Base-by-base conservation (phyloP, 257 asterid genomes). In the Pogostemon cablin region DNA sequence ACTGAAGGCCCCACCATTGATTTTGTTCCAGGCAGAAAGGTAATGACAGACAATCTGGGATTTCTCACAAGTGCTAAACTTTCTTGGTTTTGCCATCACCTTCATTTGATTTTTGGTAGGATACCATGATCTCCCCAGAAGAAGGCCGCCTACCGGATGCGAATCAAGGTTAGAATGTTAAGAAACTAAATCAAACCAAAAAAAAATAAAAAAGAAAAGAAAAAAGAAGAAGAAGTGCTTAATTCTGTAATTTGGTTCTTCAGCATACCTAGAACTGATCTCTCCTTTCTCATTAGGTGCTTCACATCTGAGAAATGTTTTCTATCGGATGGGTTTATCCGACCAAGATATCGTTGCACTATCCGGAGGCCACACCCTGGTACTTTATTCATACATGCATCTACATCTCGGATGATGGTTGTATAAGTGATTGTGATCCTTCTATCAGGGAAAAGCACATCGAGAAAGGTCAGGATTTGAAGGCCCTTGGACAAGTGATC, bases 141-240 rank as follows among this genome's bases (percentile, higher is more conserved):
- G 96, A 87, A 81, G 98, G 98, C 10, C 95, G 96, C 75, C 95
- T 92, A 77, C 98, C 98, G 7, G 79, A 85, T 77, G 95, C 96
- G 17, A 85, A 59, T 49, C 50, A 86, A 91, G 98, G 96, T 91
- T 62, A 69, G 83, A 66, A 71, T 54, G 25, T 54, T 54, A 34
- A 17, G 35, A 53, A 53, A 15, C 37, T 17, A 17, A 17, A 10
- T 20, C 34, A 25, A 0, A 3, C 8, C 7, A 12, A 11, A 49
- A 11, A 3, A 15, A 12, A n/a, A n/a, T n/a, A n/a, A n/a, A n/a
- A n/a, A n/a, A n/a, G n/a, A n/a, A 15, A 15, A 15, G 0, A 15
- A 15, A 15, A 15, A 15, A 15, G 15, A 15, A 15, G 15, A 15
- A 15, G 32, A 20, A 25, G 32, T 25, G 56, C 43, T 46, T 6